Evolutionary conservation across 2,329 filamentous ascomycete species (phyloP).

Genomic region (Fusarium stilboides): DNA sequence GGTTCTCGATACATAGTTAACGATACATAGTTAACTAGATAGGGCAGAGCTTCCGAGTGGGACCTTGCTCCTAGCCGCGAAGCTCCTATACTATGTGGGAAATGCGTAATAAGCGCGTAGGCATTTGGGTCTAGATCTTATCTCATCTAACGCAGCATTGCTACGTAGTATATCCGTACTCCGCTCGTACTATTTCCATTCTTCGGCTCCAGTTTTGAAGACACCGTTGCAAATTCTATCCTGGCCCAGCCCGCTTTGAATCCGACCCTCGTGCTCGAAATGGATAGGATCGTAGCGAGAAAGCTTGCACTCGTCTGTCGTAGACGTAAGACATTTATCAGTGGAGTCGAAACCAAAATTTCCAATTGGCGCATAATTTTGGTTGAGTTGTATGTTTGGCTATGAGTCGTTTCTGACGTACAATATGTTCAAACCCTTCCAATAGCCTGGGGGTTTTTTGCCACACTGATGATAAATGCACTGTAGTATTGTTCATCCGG

Average conservation of each 20-base stretch:
- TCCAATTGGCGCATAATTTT: slow-evolving; percentile 5
- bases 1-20: not conserved
- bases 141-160: not conserved
- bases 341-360: not conserved
- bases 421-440: too few species aligned
- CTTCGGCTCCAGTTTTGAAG: not conserved
- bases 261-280: not conserved
- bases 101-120: not conserved
- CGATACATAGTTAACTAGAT: not conserved
- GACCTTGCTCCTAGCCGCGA: not conserved
- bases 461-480: too few species aligned
- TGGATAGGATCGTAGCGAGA: slow-evolving; percentile 1
- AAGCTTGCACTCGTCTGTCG: not conserved
- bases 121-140: not conserved
- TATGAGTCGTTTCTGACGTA: too few species aligned
- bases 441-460: too few species aligned
- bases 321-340: not conserved
- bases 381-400: too few species aligned
- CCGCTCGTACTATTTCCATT: not conserved
- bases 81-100: not conserved
- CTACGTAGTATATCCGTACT: not conserved
- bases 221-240: slow-evolving; percentile 3
- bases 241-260: slow-evolving; percentile 6
- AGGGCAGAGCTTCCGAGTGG: not conserved
- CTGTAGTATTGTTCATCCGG: too few species aligned